A percentile compares a stretch with the other conserved stretches of the same genome.
phyloP scores from a whole-genome alignment of 108 stramenopile genomes.

The Nannochloropsis granulata region DNA sequence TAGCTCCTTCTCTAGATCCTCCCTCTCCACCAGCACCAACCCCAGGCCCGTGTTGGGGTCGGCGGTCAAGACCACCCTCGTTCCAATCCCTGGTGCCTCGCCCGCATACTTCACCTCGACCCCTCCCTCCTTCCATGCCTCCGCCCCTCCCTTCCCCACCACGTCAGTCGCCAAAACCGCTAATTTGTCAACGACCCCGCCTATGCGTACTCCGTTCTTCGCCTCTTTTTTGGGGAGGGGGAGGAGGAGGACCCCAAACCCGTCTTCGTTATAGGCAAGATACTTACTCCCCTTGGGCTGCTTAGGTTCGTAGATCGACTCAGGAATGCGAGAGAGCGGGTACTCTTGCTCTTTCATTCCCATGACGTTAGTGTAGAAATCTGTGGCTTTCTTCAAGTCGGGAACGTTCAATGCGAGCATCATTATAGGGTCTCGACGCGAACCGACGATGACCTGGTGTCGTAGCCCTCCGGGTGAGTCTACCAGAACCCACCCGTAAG shows the following conservation, averaged over 20 bases:
- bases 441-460: conserved; percentile 9
- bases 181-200: conserved; percentile 10
- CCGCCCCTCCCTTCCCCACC: conserved; percentile 6
- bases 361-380: conserved; percentile 19
- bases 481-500: conserved; percentile 10
- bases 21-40: conserved; percentile 12
- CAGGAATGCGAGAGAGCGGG: conserved; percentile 4
- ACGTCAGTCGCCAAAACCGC: conserved; percentile 19
- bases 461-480: conserved; percentile 15
- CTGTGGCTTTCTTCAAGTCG: conserved; percentile 9
- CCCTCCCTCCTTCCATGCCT: conserved; percentile 1
- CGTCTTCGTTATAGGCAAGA: conserved; percentile 25
- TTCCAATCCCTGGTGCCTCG: neutral
- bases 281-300: conserved; percentile 22
- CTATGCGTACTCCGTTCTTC: neutral
- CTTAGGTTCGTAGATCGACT: conserved; percentile 17
- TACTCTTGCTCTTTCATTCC: conserved; percentile 20
- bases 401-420: conserved; percentile 19
- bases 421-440: conserved; percentile 25
- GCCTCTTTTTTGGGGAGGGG: conserved; percentile 6
- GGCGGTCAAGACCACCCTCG: neutral
- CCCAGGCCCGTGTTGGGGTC: conserved; percentile 19
- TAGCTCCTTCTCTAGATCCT: conserved; percentile 20
- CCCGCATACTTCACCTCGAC: conserved; percentile 7
- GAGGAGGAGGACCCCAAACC: conserved; percentile 17